These are phyloP conservation scores for Cladosporium oxysporum DNA, from an alignment of 2,329 filamentous ascomycete genomes.

Conservation along the genomic window DNA sequence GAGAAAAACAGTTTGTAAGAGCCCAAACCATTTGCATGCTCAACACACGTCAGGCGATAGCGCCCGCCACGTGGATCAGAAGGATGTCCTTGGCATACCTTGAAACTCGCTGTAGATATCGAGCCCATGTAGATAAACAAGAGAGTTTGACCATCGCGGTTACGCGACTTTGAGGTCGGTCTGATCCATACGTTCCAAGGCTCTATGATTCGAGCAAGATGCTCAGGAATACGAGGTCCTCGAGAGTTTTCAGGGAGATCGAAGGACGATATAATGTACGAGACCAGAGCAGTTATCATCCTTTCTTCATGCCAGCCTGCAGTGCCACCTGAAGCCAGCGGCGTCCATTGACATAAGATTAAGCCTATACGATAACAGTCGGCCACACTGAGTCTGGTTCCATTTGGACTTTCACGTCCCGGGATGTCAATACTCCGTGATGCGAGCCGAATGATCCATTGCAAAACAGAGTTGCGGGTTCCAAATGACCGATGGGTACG, in stretches of 20 bases:
- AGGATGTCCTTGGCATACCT: not conserved
- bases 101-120: not conserved
- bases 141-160: too few relatives aligned
- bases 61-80: not conserved
- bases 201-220: not conserved
- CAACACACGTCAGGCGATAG: not conserved
- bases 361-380: too few relatives aligned
- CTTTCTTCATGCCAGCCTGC: not conserved
- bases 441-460: too few relatives aligned
- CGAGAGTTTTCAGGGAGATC: not conserved
- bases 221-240: not conserved
- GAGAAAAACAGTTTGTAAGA: not conserved
- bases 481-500: too few relatives aligned
- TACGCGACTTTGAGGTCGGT: too few relatives aligned
- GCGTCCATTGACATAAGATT: too few relatives aligned
- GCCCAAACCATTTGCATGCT: not conserved
- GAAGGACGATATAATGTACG: not conserved
- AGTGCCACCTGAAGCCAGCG: too few relatives aligned
- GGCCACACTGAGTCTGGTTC: too few relatives aligned
- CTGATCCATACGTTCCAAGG: not conserved
- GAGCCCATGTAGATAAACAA: not conserved
- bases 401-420: too few relatives aligned
- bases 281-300: not conserved
- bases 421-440: too few relatives aligned
- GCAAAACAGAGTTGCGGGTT: too few relatives aligned